Base-by-base conservation (phyloP, 2,329 filamentous ascomycete genomes). In the Aspergillus sp. region DNA sequence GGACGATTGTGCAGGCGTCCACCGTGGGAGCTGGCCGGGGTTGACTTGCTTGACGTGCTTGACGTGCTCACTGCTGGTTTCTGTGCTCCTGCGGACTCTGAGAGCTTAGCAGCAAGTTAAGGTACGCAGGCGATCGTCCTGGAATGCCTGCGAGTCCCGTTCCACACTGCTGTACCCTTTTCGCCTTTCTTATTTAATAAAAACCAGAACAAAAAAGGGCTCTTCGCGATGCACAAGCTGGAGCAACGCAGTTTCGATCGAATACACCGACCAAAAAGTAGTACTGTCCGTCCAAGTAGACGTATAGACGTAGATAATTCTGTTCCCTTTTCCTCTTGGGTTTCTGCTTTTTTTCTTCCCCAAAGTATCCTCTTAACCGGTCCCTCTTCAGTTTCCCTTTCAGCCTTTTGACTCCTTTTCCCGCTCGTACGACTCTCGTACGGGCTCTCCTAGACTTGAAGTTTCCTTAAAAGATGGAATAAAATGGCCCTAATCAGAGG, bases 401-500 rank as follows among this genome's bases (percentile, higher is more conserved):
- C 46, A 50, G 48, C 39, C 39, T 57, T 45, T 45, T 31, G 59
- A 43, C 55, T 56, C 47, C 50, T 45, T 46, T 56, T 52, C 41
- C 50, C 37, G 37, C 33, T 45, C 44, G 51, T 46, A 54, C 55
- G 35, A 52, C 54, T 58, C 57, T 53, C 57, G 66, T 63, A 57
- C 59, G 57, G 59, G 56, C 56, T 58, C 56, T 59, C 62, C 56
- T 55, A 59, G 56, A 52, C 57, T 60, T 65, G 63, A 65, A 61
- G 64, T 64, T 68, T 65, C 60, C 66, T 72, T 69, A 65, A 58
- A 64, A 59, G 61, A 69, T 61, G 63, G 64, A 65, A 68, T 57
- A 59, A 67, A 61, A 56, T 53, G 59, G 66, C 61, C 68, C 67
- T 73, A 68, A 72, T 71, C 72, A 70, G 67, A 70, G 68, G 69